These are phyloP conservation scores for Sporothrix euskadiensis DNA, from an alignment of 2,329 filamentous ascomycete genomes.

Conservation along the genomic window DNA sequence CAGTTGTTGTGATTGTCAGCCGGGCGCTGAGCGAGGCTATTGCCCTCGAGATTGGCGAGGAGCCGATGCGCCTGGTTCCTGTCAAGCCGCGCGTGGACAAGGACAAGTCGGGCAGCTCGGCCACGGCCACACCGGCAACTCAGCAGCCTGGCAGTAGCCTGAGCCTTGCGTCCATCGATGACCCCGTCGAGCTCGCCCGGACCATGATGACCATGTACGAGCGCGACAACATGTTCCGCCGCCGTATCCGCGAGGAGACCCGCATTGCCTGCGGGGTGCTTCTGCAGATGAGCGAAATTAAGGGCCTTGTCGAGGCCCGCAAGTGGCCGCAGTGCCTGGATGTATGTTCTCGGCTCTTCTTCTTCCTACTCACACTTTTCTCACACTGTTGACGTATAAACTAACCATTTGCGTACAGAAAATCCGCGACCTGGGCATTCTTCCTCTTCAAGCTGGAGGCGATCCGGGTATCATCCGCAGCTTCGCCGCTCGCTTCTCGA, in stretches of 20 bases:
- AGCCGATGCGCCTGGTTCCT: slow-evolving; percentile 74
- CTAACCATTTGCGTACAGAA: slow-evolving; percentile 45
- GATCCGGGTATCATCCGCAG: slow-evolving; percentile 77
- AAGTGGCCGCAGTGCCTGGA: slow-evolving; percentile 61
- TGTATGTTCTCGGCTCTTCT: slow-evolving; percentile 46
- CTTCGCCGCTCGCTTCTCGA: slow-evolving; percentile 77
- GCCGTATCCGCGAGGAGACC: slow-evolving; percentile 58
- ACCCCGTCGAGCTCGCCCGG: slow-evolving; percentile 59
- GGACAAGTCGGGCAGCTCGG: slow-evolving; percentile 39
- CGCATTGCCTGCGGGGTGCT: slow-evolving; percentile 58
- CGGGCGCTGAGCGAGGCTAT: slow-evolving; percentile 87
- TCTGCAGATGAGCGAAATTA: slow-evolving; percentile 63
- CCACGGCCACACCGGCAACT: slow-evolving; percentile 58
- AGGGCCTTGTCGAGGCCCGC: slow-evolving; percentile 54
- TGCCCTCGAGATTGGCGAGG: slow-evolving; percentile 79
- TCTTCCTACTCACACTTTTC: background rate
- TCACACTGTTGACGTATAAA: background rate
- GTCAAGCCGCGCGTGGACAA: slow-evolving; percentile 67
- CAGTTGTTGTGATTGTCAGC: slow-evolving; percentile 86
- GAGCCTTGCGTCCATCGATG: slow-evolving; percentile 60
- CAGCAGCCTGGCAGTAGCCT: slow-evolving; percentile 58
- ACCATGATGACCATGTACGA: slow-evolving; percentile 67
- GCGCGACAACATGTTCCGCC: slow-evolving; percentile 61
- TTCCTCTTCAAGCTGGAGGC: slow-evolving; percentile 74
- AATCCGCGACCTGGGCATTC: slow-evolving; percentile 73